Evolutionary conservation across 495 filamentous ascomycete species (phyloP).

Genomic region (Talaromyces trachyspermus): DNA sequence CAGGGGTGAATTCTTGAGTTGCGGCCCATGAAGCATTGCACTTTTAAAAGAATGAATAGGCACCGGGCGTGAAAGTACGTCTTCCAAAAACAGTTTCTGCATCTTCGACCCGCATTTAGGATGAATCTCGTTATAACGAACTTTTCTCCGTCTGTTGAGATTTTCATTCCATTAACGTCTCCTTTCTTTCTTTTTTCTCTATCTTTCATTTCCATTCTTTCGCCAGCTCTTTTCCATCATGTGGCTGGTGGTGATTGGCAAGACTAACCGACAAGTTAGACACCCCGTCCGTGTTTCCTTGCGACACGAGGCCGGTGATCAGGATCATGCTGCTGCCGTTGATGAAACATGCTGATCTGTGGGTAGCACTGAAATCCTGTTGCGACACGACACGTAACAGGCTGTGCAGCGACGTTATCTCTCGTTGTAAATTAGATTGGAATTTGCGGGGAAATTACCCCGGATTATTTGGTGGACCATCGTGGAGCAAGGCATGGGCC

Average conservation of each 20-base stretch:
- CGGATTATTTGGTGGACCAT: not conserved
- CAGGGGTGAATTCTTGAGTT: constrained; percentile 27
- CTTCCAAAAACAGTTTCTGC: constrained; percentile 20
- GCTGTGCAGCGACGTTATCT: not conserved
- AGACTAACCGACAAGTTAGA: constrained; percentile 1
- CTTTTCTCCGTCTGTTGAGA: constrained; percentile 2
- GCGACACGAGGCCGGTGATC: constrained; percentile 2
- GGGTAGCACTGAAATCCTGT: not conserved
- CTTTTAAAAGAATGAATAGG: constrained; percentile 30
- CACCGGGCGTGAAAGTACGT: constrained; percentile 25
- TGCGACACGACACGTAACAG: not conserved
- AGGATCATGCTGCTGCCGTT: constrained; percentile 3
- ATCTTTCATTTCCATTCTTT: too few species aligned
- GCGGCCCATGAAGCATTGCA: constrained; percentile 27
- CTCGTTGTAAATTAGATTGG: not conserved
- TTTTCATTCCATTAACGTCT: not conserved
- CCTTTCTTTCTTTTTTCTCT: not conserved
- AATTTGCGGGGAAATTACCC: constrained; percentile 3
- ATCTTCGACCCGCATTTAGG: constrained; percentile 5
- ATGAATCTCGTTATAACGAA: not conserved
- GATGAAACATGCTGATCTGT: constrained; percentile 2
- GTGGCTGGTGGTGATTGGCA: too few species aligned
- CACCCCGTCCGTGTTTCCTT: constrained; percentile 4
- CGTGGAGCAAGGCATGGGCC: too few species aligned
- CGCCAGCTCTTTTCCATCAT: too few species aligned